These are phyloP conservation scores for Hyphodiscus sp. DNA, from an alignment of 2,329 filamentous ascomycete genomes.

Conservation along the genomic window DNA sequence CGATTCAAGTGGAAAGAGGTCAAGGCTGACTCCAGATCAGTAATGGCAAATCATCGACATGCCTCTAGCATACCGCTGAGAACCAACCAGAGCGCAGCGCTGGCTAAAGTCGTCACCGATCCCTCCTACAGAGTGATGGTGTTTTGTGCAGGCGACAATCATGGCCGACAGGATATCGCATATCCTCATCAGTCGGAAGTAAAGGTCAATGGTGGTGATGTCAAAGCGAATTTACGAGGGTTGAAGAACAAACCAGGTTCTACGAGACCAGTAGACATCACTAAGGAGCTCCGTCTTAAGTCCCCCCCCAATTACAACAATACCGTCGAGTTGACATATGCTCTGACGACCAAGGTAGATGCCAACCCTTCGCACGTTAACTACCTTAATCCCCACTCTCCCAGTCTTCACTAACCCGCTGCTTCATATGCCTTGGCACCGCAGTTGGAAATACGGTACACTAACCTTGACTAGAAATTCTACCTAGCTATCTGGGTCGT, in stretches of 20 bases:
- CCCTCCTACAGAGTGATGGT: slow-evolving; percentile 61
- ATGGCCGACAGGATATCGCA: slow-evolving; percentile 65
- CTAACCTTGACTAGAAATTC: slow-evolving; percentile 51
- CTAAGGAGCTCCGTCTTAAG: slow-evolving; percentile 63
- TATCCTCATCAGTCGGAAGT: slow-evolving; percentile 93
- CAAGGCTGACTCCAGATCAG: slow-evolving; percentile 17
- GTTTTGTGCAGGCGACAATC: slow-evolving; percentile 66
- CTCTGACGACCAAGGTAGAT: slow-evolving; percentile 77
- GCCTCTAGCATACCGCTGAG: slow-evolving; percentile 52
- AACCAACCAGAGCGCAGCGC: slow-evolving; percentile 40
- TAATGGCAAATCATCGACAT: slow-evolving; percentile 30
- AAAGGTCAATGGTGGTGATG: slow-evolving; percentile 79
- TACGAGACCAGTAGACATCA: slow-evolving; percentile 89
- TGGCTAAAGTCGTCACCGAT: slow-evolving; percentile 21
- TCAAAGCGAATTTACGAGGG: slow-evolving; percentile 89
- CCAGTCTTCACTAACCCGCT: slow-evolving; percentile 7
- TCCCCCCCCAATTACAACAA: slow-evolving; percentile 63
- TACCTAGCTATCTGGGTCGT: slow-evolving; percentile 72
- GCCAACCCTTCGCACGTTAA: slow-evolving; percentile 18
- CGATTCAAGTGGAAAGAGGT: neutral
- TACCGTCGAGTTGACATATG: slow-evolving; percentile 80
- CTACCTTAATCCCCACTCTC: slow-evolving; percentile 14
- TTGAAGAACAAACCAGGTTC: slow-evolving; percentile 95
- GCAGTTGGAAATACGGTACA: slow-evolving; percentile 1
- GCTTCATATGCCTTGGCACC: neutral